These are phyloP conservation scores for Chrysoporthe puriensis DNA, from an alignment of 2,329 filamentous ascomycete genomes.

Conservation along the genomic window DNA sequence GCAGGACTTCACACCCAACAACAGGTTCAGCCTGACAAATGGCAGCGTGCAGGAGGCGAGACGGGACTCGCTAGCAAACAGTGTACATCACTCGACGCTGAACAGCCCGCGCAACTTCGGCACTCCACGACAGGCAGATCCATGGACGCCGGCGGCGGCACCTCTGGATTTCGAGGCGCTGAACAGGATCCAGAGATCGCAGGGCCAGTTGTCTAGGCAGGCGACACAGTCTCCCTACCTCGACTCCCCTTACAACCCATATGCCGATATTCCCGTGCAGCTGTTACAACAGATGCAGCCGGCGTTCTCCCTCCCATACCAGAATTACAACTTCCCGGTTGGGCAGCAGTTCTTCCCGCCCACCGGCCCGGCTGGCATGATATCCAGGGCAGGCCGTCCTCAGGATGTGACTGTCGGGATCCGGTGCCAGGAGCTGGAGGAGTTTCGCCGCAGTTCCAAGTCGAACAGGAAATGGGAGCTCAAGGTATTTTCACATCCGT, in stretches of 20 bases:
- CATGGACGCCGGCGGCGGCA: conserved; percentile 12
- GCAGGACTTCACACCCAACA: conserved; percentile 21
- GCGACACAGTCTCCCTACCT: conserved; percentile 22
- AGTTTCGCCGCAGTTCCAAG: conserved; percentile 77
- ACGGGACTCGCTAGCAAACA: conserved; percentile 24
- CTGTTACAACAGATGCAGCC: conserved; percentile 21
- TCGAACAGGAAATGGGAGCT: conserved; percentile 76
- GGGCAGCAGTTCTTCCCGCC: conserved; percentile 23
- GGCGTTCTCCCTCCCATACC: conserved; percentile 5
- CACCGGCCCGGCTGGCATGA: conserved; percentile 24
- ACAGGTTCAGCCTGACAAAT: conserved; percentile 7
- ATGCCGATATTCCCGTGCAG: conserved; percentile 9
- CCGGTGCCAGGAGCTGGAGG: conserved; percentile 74
- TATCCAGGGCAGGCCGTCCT: conserved; percentile 9
- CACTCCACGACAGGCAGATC: conserved; percentile 15
- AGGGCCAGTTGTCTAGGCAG: conserved; percentile 22
- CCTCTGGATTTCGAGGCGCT: conserved; percentile 16
- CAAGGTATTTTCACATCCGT: conserved; percentile 54
- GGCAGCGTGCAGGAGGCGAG: conserved; percentile 18
- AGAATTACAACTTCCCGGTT: conserved; percentile 16
- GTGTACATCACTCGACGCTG: conserved; percentile 24
- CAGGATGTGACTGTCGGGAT: conserved; percentile 62
- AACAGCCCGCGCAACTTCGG: conserved; percentile 22
- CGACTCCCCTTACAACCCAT: conserved; percentile 15
- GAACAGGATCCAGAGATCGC: conserved; percentile 18